Percentiles rank a stretch among this genome's conserved stretches.
phyloP scores from a whole-genome alignment of 331 rosid species.

The Dryas integrifolia region DNA sequence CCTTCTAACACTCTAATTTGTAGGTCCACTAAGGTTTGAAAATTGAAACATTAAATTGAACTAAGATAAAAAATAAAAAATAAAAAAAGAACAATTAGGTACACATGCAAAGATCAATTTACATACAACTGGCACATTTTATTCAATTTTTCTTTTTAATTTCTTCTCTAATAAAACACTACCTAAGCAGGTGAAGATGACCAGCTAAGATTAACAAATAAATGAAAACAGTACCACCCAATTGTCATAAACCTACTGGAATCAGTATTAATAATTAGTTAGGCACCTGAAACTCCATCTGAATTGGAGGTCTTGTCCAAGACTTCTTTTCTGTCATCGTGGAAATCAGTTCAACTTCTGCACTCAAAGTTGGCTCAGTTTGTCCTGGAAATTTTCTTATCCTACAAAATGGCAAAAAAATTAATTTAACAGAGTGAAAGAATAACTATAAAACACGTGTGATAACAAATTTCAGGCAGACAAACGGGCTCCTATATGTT shows the following conservation, averaged over 20 bases:
- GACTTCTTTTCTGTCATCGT: constrained; percentile 86
- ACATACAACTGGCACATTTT: background rate
- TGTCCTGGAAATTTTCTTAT: constrained; percentile 91
- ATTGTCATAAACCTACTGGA: constrained; percentile 1
- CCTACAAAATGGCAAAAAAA: constrained; percentile 37
- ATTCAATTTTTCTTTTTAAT: background rate
- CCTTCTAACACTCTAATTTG: too few relatives aligned
- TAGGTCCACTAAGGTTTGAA: too few relatives aligned
- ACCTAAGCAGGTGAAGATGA: background rate
- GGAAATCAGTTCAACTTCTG: constrained; percentile 93
- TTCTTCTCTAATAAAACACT: background rate
- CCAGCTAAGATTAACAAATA: background rate
- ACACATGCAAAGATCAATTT: too few relatives aligned
- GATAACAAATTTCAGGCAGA: background rate
- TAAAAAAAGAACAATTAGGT: too few relatives aligned
- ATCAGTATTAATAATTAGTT: constrained; percentile 3
- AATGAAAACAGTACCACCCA: background rate
- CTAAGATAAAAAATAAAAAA: too few relatives aligned
- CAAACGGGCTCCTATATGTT: background rate
- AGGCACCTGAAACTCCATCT: constrained; percentile 87
- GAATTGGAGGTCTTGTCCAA: constrained; percentile 93
- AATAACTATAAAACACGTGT: background rate
- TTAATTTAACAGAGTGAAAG: constrained; percentile 3
- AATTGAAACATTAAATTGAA: too few relatives aligned
- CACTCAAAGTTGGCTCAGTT: constrained; percentile 93